Conservation (phyloP, 345 rosid genomes). For the Sonneratia alba region DNA sequence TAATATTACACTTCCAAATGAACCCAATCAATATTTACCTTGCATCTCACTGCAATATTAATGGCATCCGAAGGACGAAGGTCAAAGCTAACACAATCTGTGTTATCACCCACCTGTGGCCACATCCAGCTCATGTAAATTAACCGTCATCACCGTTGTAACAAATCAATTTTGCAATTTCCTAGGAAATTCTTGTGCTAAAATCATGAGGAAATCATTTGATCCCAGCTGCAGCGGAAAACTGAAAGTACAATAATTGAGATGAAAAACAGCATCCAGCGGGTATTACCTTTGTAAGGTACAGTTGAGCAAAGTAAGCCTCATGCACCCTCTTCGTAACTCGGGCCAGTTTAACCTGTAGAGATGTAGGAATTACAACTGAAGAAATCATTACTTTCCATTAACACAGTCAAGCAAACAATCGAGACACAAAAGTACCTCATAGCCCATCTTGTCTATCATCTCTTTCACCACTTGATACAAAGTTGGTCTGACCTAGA, state of each 20-base stretch:
- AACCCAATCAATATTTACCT: slow-evolving; percentile 32
- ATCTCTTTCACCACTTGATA: slow-evolving; percentile 90
- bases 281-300: slow-evolving; percentile 58
- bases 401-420: background rate
- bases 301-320: slow-evolving; percentile 81
- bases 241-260: background rate
- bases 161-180: background rate
- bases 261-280: background rate
- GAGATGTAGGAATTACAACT: background rate
- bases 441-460: slow-evolving; percentile 86
- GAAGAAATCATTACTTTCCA: background rate
- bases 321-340: slow-evolving; percentile 89
- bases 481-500: slow-evolving; percentile 87
- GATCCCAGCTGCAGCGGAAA: background rate
- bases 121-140: slow-evolving; percentile 8
- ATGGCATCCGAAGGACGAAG: slow-evolving; percentile 97
- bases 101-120: slow-evolving; percentile 54
- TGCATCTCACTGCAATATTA: slow-evolving; percentile 94
- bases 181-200: background rate
- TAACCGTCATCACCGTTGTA: background rate
- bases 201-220: background rate
- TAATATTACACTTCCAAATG: background rate
- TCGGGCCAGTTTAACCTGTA: slow-evolving; percentile 83
- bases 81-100: slow-evolving; percentile 65
- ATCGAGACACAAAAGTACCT: slow-evolving; percentile 27